Conservation (phyloP, 148 eudicot genomes). For the Rhododendron molle region DNA sequence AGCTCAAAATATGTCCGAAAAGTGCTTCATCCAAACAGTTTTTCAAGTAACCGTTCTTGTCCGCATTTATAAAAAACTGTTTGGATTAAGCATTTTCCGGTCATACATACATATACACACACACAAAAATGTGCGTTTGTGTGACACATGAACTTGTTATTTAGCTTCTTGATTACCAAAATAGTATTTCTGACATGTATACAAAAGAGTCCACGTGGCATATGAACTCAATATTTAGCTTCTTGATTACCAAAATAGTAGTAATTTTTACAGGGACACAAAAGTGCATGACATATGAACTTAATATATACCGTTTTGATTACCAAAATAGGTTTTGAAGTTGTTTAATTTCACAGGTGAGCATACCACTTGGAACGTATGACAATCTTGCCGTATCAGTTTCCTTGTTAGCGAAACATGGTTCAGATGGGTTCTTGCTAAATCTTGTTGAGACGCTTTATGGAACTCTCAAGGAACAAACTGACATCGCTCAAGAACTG, state of each 20-base stretch:
- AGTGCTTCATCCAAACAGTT: too few relatives aligned
- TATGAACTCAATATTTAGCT: too few relatives aligned
- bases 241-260: background rate
- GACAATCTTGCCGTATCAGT: slow-evolving; percentile 66
- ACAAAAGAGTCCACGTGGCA: too few relatives aligned
- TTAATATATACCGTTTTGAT: background rate
- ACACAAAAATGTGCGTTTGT: too few relatives aligned
- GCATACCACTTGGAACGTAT: slow-evolving; percentile 67
- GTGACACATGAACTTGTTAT: background rate
- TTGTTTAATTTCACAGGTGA: slow-evolving; percentile 45
- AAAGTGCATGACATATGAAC: background rate
- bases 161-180: background rate
- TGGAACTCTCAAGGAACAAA: slow-evolving; percentile 36
- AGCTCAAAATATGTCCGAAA: too few relatives aligned
- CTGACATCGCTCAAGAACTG: slow-evolving; percentile 22
- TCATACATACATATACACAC: too few relatives aligned
- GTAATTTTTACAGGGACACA: too few relatives aligned
- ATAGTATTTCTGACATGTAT: too few relatives aligned
- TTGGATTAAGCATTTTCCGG: too few relatives aligned
- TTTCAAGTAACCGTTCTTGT: too few relatives aligned
- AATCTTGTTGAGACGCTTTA: background rate
- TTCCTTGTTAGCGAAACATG: slow-evolving; percentile 76
- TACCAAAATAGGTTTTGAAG: background rate
- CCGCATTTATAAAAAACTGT: too few relatives aligned
- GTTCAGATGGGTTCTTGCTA: slow-evolving; percentile 73